These are phyloP conservation scores for Cenococcum geophilum DNA, from an alignment of 495 filamentous ascomycete species.

Conservation along the genomic window DNA sequence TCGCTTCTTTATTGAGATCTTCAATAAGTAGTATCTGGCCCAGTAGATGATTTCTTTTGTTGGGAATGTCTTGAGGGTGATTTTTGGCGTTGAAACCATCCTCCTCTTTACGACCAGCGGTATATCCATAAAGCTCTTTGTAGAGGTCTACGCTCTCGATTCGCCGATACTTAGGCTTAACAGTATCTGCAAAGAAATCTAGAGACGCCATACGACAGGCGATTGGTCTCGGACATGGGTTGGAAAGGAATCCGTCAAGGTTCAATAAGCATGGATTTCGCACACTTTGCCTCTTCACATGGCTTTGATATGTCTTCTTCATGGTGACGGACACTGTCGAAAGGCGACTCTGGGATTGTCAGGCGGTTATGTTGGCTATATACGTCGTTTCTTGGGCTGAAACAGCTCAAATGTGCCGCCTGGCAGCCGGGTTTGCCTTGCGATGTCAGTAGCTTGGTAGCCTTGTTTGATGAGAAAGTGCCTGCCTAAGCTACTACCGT, in stretches of 20 bases:
- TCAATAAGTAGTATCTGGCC: slow-evolving; percentile 23
- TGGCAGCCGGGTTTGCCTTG: no score
- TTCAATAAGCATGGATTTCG: slow-evolving; percentile 16
- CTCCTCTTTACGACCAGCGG: not conserved
- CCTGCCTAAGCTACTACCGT: no score
- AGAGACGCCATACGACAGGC: slow-evolving; percentile 10
- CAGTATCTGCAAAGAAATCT: slow-evolving; percentile 3
- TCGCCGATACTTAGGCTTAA: not conserved
- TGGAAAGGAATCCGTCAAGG: slow-evolving; percentile 15
- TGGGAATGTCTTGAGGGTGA: not conserved
- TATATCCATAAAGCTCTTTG: not conserved
- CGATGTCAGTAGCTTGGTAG: no score
- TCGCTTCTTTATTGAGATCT: slow-evolving; percentile 14
- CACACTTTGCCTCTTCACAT: slow-evolving; percentile 2
- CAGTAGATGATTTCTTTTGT: not conserved
- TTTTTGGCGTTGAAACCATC: not conserved
- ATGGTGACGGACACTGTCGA: no score
- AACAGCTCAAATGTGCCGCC: no score
- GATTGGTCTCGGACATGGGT: slow-evolving; percentile 1
- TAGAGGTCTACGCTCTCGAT: not conserved
- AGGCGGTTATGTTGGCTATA: no score
- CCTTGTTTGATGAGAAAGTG: no score
- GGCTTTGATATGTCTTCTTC: not conserved
- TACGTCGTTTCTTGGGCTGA: no score
- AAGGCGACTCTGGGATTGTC: no score